phyloP scores from a whole-genome alignment of 495 filamentous ascomycete genomes.

The Venustampulla echinocandica region DNA sequence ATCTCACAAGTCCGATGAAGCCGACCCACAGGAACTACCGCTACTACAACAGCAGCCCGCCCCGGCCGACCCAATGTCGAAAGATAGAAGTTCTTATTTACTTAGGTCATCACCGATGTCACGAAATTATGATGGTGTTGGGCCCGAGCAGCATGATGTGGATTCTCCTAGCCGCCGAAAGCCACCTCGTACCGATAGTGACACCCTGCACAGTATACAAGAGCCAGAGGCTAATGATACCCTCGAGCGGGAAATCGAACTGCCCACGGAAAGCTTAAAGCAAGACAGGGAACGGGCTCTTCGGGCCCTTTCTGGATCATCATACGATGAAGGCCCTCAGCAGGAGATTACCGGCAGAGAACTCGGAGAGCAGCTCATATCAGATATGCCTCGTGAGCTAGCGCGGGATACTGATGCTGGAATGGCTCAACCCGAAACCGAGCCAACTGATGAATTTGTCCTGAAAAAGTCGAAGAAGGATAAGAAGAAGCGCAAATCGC shows the following conservation, averaged over 20 bases:
- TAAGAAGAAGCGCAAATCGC: constrained; percentile 26
- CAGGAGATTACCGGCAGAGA: no score
- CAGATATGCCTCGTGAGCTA: no score
- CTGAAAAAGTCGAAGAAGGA: constrained; percentile 22
- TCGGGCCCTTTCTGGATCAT: constrained; percentile 7
- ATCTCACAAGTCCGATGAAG: neutral
- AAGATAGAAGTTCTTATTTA: constrained; percentile 26
- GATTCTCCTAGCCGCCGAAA: constrained; percentile 8
- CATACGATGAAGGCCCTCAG: no score
- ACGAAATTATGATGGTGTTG: constrained; percentile 16
- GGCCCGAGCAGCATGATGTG: constrained; percentile 6
- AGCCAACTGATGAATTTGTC: constrained; percentile 7
- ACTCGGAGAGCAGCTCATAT: no score
- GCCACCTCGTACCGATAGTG: neutral
- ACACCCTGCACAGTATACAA: constrained; percentile 13
- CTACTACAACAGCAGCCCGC: constrained; percentile 11
- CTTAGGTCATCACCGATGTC: constrained; percentile 27
- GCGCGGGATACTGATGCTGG: no score
- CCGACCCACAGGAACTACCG: constrained; percentile 7
- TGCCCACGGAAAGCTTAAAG: neutral
- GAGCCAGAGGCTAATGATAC: constrained; percentile 13
- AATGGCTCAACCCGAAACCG: neutral
- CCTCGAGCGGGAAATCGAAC: neutral
- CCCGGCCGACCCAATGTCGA: constrained; percentile 20
- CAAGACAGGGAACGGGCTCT: constrained; percentile 6